phyloP scores from a whole-genome alignment of 1,284 basidiomycete species.

The Trametes versicolor region DNA sequence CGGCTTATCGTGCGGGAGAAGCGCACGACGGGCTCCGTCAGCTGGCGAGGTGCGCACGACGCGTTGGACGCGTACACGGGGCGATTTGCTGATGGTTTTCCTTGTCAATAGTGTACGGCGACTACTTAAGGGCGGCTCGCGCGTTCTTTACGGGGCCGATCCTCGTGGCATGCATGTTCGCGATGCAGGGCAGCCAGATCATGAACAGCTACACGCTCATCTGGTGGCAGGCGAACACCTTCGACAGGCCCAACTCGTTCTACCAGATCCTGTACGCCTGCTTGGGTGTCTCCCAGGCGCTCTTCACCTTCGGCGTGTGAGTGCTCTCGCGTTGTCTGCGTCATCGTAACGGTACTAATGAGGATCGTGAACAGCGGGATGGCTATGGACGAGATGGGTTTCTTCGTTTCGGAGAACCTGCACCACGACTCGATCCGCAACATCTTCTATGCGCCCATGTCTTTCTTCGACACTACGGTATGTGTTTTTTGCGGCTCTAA shows the following conservation, averaged over 20 bases:
- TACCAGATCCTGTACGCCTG: slow-evolving; percentile 81
- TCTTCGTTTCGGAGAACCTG: slow-evolving; percentile 66
- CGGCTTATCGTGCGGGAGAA: slow-evolving; percentile 70
- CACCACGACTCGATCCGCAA: slow-evolving; percentile 63
- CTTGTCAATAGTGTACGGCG: slow-evolving; percentile 64
- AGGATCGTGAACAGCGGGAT: slow-evolving; percentile 54
- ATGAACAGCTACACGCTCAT: slow-evolving; percentile 70
- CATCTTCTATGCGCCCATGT: slow-evolving; percentile 75
- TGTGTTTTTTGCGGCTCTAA: not conserved
- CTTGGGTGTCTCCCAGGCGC: slow-evolving; percentile 66
- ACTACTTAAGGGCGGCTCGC: slow-evolving; percentile 73
- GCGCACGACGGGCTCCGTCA: slow-evolving; percentile 73
- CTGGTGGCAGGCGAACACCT: slow-evolving; percentile 76
- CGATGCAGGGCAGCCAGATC: slow-evolving; percentile 73
- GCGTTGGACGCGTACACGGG: slow-evolving; percentile 9
- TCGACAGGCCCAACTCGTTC: slow-evolving; percentile 60
- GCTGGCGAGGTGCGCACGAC: slow-evolving; percentile 54
- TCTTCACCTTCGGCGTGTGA: slow-evolving; percentile 71
- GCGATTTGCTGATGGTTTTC: not conserved
- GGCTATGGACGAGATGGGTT: slow-evolving; percentile 64
- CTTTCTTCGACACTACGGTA: slow-evolving; percentile 76
- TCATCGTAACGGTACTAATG: slow-evolving; percentile 34
- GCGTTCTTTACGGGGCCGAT: slow-evolving; percentile 66
- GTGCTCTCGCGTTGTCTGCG: slow-evolving; percentile 31
- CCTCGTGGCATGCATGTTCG: slow-evolving; percentile 60